Evolutionary conservation across 257 asterid species (phyloP).

Genomic region (Plantago elongata): DNA sequence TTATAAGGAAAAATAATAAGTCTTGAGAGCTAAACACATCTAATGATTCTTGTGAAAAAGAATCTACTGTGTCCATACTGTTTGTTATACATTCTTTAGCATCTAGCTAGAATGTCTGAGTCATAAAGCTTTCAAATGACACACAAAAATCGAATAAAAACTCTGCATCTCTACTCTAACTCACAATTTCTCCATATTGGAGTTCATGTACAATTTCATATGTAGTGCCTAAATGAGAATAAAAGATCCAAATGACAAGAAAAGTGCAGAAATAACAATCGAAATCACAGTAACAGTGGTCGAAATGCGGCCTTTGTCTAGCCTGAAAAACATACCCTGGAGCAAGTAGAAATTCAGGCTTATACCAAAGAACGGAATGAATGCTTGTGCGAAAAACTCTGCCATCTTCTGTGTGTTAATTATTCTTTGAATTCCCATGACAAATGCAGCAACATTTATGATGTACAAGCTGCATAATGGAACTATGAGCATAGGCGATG

Average conservation of each 20-base stretch:
- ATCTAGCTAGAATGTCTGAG: no score
- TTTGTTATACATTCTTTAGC: no score
- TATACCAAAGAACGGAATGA: slow-evolving; percentile 34
- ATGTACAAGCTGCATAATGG: slow-evolving; percentile 43
- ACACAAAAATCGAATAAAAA: no score
- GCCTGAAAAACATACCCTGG: slow-evolving; percentile 61
- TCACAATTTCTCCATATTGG: no score
- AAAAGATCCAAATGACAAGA: slow-evolving; percentile 7
- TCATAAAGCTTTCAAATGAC: no score
- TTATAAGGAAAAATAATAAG: no score
- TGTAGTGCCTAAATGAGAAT: no score
- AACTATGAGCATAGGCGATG: slow-evolving; percentile 30
- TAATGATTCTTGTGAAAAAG: no score
- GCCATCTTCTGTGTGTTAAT: slow-evolving; percentile 3
- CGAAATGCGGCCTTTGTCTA: slow-evolving; percentile 40
- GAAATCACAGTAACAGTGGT: slow-evolving; percentile 22
- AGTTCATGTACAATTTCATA: no score
- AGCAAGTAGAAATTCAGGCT: slow-evolving; percentile 40
- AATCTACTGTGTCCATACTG: no score
- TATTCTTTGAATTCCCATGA: slow-evolving; percentile 29
- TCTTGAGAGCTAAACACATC: no score
- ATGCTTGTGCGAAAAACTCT: slow-evolving; percentile 34
- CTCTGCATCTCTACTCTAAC: no score
- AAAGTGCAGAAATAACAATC: slow-evolving; percentile 10
- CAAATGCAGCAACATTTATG: slow-evolving; percentile 33